These are phyloP conservation scores for Euphrasia arctica DNA, from an alignment of 305 asterid genomes.

Conservation along the genomic window DNA sequence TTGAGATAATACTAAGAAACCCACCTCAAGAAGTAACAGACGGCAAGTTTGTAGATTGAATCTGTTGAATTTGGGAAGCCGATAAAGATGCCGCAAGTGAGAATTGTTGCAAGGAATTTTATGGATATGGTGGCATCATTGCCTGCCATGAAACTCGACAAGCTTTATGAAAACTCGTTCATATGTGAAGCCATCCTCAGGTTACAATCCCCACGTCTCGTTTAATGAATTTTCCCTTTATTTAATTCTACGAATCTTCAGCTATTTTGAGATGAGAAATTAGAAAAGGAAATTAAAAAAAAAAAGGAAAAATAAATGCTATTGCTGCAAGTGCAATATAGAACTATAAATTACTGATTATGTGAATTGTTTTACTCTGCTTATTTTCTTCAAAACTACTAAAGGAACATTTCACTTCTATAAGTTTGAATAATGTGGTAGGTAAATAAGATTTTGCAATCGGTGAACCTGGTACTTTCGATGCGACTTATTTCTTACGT, in stretches of 20 bases:
- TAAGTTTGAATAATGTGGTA: constrained; percentile 5
- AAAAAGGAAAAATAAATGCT: not conserved
- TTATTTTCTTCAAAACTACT: not conserved
- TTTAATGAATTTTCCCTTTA: not conserved
- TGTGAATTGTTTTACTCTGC: not conserved
- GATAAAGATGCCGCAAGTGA: constrained; percentile 85
- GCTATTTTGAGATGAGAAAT: not conserved
- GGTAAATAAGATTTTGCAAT: constrained; percentile 1
- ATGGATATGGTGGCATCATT: constrained; percentile 99
- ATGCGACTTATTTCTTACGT: constrained; percentile 16
- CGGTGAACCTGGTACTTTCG: constrained; percentile 4
- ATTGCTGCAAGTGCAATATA: not conserved
- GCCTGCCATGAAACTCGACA: constrained; percentile 87
- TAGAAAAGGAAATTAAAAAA: too few relatives aligned
- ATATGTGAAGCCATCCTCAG: constrained; percentile 93
- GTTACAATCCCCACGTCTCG: constrained; percentile 25
- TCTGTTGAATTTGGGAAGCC: constrained; percentile 5
- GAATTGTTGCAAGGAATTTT: constrained; percentile 83
- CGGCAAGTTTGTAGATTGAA: not conserved
- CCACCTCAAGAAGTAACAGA: too few relatives aligned
- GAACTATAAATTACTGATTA: constrained; percentile 1
- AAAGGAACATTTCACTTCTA: constrained; percentile 1
- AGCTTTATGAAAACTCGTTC: constrained; percentile 80
- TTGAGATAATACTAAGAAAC: too few relatives aligned
- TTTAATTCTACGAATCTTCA: too few relatives aligned